Evolutionary conservation across 2,329 filamentous ascomycete genomes (phyloP).

Genomic region (Elsinoe ampelina): DNA sequence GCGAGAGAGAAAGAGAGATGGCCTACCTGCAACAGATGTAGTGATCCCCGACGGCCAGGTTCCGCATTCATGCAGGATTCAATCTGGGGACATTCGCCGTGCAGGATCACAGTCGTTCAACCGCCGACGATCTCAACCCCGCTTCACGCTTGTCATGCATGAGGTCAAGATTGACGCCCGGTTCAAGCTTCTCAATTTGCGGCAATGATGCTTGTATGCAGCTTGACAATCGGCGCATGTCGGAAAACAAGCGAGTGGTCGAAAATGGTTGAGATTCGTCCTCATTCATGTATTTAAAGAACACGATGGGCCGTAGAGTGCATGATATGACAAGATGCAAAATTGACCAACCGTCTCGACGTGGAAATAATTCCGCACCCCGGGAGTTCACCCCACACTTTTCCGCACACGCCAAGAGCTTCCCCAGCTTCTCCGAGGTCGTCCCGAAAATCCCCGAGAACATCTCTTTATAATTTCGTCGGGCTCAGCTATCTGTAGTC

Average conservation of each 20-base stretch:
- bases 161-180: neutral
- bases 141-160: neutral
- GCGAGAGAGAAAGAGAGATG: neutral
- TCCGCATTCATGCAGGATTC: neutral
- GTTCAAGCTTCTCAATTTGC: neutral
- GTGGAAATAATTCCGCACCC: neutral
- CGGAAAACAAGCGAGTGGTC: too few relatives aligned
- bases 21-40: neutral
- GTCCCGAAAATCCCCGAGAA: neutral
- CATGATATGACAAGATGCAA: too few relatives aligned
- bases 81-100: neutral
- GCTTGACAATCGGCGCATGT: too few relatives aligned
- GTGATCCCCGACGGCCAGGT: neutral
- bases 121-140: neutral
- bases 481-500: too few relatives aligned
- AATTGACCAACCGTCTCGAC: too few relatives aligned
- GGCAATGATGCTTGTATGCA: neutral
- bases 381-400: neutral
- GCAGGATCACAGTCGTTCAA: neutral
- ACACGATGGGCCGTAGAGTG: too few relatives aligned
- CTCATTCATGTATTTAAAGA: too few relatives aligned
- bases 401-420: neutral
- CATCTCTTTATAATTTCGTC: neutral
- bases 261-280: too few relatives aligned
- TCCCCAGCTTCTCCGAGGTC: too few relatives aligned